Percentiles rank a stretch among this genome's conserved stretches.
phyloP scores from a whole-genome alignment of 306 rosid species.

The Cyamopsis tetragonoloba region DNA sequence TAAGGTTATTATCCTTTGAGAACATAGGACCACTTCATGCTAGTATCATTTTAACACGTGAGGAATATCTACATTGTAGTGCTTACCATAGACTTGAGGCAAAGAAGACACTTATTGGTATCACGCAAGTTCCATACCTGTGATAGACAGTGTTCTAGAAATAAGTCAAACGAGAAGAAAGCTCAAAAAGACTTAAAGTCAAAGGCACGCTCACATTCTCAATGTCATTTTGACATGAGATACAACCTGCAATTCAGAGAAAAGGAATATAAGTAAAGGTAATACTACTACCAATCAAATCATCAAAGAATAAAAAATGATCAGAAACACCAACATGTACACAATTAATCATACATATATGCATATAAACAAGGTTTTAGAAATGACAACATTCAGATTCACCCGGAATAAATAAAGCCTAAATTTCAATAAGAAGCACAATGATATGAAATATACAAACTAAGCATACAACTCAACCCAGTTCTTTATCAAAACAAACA shows the following conservation, averaged over 20 bases:
- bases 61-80: neutral
- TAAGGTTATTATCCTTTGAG: neutral
- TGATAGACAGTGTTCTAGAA: constrained; percentile 13
- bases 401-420: neutral
- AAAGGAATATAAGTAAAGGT: neutral
- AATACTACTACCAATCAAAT: neutral
- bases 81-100: constrained; percentile 98
- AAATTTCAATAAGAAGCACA: neutral
- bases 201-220: constrained; percentile 64
- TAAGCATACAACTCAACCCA: neutral
- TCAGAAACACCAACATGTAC: neutral
- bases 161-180: neutral
- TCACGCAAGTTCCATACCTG: constrained; percentile 94
- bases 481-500: neutral
- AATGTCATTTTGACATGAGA: constrained; percentile 92
- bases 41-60: no score
- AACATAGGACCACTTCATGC: neutral
- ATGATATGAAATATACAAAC: neutral
- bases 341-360: neutral
- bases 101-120: constrained; percentile 93
- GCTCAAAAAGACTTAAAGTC: neutral
- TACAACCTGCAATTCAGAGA: constrained; percentile 66
- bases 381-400: neutral
- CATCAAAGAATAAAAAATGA: neutral
- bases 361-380: neutral